phyloP scores from a whole-genome alignment of 1,139 yeast genomes.

The Hemisphaericaspora lyxosophila region DNA sequence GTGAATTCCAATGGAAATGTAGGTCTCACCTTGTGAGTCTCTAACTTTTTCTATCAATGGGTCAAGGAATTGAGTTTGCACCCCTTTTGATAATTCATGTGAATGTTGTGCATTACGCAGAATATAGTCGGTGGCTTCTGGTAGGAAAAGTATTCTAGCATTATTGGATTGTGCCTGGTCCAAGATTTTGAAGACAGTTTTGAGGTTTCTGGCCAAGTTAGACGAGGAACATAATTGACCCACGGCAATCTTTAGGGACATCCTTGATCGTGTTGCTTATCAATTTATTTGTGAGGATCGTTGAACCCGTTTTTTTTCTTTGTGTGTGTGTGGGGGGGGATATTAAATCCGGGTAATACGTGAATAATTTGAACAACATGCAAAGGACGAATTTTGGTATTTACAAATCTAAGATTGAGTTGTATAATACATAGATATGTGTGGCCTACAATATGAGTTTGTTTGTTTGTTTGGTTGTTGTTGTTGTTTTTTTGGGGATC shows the following conservation, averaged over 20 bases:
- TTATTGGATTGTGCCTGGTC: conserved; percentile 57
- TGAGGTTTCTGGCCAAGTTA: conserved; percentile 57
- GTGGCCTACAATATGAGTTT: no score
- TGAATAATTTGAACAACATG: no score
- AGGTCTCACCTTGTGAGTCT: conserved; percentile 21
- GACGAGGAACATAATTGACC: conserved; percentile 85
- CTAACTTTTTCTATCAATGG: conserved; percentile 51
- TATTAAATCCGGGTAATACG: no score
- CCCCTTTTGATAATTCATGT: conserved; percentile 51
- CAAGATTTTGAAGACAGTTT: conserved; percentile 56
- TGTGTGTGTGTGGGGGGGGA: no score
- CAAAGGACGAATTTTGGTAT: no score
- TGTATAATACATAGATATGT: no score
- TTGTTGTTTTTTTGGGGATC: no score
- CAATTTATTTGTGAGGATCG: no score
- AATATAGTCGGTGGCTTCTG: conserved; percentile 91
- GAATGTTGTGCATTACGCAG: conserved; percentile 71
- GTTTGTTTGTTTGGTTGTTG: no score
- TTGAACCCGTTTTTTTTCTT: no score
- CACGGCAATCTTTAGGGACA: conserved; percentile 56
- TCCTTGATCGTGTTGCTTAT: background rate
- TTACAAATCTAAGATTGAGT: no score
- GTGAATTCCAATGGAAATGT: conserved; percentile 70
- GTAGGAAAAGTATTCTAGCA: conserved; percentile 72
- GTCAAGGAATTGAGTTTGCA: conserved; percentile 50